phyloP scores from a whole-genome alignment of 805 yeast genomes.

The Saccharomycopsis sp. region DNA sequence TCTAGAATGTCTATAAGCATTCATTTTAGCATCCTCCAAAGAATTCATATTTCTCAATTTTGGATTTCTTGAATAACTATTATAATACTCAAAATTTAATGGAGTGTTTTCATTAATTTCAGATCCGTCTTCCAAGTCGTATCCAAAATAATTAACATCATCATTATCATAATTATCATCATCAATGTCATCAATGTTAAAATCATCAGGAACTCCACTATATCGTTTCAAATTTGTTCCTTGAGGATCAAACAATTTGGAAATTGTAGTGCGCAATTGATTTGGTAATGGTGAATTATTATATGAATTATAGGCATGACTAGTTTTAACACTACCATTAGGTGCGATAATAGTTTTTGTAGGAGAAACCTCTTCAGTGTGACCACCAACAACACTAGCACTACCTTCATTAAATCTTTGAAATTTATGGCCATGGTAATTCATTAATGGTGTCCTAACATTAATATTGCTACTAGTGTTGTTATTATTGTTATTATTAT shows the following conservation, averaged over 20 bases:
- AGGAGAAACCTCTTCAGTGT: neutral
- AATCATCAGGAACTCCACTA: conserved; percentile 62
- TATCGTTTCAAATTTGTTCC: conserved; percentile 69
- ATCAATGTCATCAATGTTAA: conserved; percentile 38
- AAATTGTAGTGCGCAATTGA: conserved; percentile 59
- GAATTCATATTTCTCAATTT: conserved; percentile 12
- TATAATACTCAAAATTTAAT: conserved; percentile 19
- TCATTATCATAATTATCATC: conserved; percentile 35
- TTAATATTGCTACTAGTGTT: neutral
- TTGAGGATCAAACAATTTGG: conserved; percentile 64
- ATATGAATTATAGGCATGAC: conserved; percentile 5
- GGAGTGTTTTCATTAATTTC: conserved; percentile 20
- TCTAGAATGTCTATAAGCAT: conserved; percentile 12
- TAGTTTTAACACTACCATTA: conserved; percentile 2
- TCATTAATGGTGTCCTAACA: conserved; percentile 5
- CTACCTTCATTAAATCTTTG: conserved; percentile 3
- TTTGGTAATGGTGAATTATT: conserved; percentile 20
- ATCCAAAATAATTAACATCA: conserved; percentile 27
- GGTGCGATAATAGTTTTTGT: neutral
- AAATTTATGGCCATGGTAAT: conserved; percentile 7
- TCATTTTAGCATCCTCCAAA: conserved; percentile 16
- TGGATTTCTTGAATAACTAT: conserved; percentile 9
- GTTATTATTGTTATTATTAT: neutral
- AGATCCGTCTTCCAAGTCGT: conserved; percentile 22
- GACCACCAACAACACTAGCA: neutral